Evolutionary conservation across 2,329 filamentous ascomycete genomes (phyloP), one percentile per base, ranked within the genome.

Genomic region (Scleromitrula shiraiana): DNA sequence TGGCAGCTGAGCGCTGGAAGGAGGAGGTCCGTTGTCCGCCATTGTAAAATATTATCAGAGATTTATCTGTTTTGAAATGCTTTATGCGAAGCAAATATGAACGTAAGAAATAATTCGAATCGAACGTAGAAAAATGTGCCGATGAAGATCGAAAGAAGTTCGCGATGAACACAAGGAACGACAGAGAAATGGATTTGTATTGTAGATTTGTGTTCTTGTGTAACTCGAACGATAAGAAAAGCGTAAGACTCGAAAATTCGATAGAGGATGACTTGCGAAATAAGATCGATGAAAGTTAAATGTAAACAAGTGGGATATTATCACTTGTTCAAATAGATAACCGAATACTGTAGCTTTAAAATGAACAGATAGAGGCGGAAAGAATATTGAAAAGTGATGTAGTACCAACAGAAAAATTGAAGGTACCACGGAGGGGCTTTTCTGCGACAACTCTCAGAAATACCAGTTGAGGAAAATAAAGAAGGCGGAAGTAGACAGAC

Each of bases 1-100:
- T 44, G 85, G 82, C 58, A 89, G 79, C 68, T 84, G 79, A 53
- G 78, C 72, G 58, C 78, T 68, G 60, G 75, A 71, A 55, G 82
- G 68, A 58, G 81, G 71, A 66, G 81, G 71, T 65, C 78, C 76
- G 70, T 77, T 78, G 64, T 95, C 88, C 70, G 88, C 82, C 89
- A 95, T 95, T 65, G 69, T 70, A 68, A 61, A 50, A 45, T 46
- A 32, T 24, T 46, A 14, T 27, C 46, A 39, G 52, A 53, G 47
- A 53, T 50, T 52, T 58, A 55, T 54, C 50, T 45, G 41, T 43
- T 51, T 48, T 40, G 46, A 50, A 48, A 33, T 49, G 37, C 36
- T 48, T 52, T 47, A 46, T 41, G 49, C 58, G 50, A 55, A 53
- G 54, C 45, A 49, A 53, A 57, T 57, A 55, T 54, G 56, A n/a